Percentiles rank a stretch among this genome's conserved stretches.
These are phyloP conservation scores for Ordospora colligata DNA, from an alignment of 371 early-diverging fungal species.

Conservation along the genomic window DNA sequence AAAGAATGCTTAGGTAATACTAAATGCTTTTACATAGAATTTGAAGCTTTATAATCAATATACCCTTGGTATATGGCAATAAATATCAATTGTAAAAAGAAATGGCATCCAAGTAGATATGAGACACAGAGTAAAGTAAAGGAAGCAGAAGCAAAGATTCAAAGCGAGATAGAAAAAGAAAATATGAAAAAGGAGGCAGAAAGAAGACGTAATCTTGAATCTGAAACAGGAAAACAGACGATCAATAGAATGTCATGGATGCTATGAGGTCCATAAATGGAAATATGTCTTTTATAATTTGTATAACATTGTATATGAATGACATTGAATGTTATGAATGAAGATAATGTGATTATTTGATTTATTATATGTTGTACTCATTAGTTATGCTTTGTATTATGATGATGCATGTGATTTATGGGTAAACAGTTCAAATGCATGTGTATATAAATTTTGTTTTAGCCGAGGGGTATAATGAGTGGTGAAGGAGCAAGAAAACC, in stretches of 20 bases:
- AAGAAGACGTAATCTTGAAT: conserved; percentile 1
- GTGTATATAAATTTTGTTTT: conserved; percentile 3
- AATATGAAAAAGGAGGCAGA: background rate
- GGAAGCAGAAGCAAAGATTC: background rate
- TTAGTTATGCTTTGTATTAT: too few relatives aligned
- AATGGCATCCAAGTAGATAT: conserved; percentile 49
- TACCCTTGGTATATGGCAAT: conserved; percentile 17
- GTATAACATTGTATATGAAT: background rate
- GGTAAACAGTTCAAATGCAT: background rate
- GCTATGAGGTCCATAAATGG: background rate
- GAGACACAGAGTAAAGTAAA: conserved; percentile 30
- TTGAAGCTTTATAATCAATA: background rate
- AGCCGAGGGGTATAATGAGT: conserved; percentile 1
- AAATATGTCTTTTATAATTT: background rate
- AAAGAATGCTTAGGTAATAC: background rate
- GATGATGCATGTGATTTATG: too few relatives aligned
- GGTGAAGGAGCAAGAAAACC: background rate
- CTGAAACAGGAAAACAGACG: background rate
- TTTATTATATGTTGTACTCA: too few relatives aligned
- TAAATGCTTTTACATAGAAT: background rate
- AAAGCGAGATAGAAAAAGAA: background rate
- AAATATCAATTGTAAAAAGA: conserved; percentile 50
- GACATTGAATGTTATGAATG: too few relatives aligned
- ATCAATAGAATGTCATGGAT: conserved; percentile 32
- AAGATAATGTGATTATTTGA: too few relatives aligned